phyloP scores from a whole-genome alignment of 164 flowering plant genomes.

The Litsea cubeba region DNA sequence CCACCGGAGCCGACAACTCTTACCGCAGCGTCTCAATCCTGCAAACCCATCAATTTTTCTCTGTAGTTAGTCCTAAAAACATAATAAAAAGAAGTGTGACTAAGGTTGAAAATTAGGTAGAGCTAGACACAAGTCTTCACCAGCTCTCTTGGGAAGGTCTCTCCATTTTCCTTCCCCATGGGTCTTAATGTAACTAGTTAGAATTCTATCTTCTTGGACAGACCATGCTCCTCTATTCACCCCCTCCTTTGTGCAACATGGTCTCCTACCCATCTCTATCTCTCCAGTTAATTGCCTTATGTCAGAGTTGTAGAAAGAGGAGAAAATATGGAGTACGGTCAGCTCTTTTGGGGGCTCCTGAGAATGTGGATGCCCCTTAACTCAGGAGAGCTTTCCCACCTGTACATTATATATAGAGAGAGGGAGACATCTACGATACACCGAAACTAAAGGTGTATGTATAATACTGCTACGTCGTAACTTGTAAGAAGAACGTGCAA shows the following conservation, averaged over 20 bases:
- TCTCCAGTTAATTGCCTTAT: neutral
- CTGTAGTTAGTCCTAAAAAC: neutral
- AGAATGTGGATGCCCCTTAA: too few species aligned
- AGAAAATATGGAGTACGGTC: too few species aligned
- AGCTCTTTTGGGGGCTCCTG: too few species aligned
- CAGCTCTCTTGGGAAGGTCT: conserved; percentile 27
- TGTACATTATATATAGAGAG: too few species aligned
- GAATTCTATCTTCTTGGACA: conserved; percentile 23
- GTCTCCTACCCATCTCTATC: conserved; percentile 28
- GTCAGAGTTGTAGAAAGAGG: too few species aligned
- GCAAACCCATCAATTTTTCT: conserved; percentile 7
- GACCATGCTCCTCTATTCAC: conserved; percentile 33
- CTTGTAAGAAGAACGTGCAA: too few species aligned
- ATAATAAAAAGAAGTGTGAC: neutral
- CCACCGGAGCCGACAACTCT: conserved; percentile 29
- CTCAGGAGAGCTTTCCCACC: too few species aligned
- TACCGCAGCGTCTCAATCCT: conserved; percentile 30
- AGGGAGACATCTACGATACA: too few species aligned
- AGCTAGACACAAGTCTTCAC: conserved; percentile 4
- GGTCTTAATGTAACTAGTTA: conserved; percentile 16
- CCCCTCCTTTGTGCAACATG: conserved; percentile 26
- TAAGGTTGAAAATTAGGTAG: neutral
- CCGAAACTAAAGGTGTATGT: too few species aligned
- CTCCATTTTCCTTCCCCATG: conserved; percentile 35
- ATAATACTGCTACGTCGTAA: too few species aligned